A percentile compares a stretch with the other conserved stretches of the same genome.
Conservation (phyloP, 2,329 filamentous ascomycete genomes). For the Calonectria hawksworthii region DNA sequence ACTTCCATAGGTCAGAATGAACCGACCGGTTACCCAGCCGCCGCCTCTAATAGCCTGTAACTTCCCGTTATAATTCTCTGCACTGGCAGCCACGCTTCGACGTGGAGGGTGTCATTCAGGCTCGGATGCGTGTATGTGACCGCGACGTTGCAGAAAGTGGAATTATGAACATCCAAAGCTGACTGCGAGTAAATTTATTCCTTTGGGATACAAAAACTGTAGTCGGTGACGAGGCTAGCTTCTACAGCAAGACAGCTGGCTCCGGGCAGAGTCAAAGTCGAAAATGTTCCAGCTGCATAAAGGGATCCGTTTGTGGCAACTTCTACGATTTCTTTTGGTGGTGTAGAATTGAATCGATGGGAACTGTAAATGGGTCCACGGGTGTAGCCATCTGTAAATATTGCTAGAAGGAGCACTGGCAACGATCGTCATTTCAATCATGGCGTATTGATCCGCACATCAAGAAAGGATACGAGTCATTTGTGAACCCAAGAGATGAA, state of each 20-base stretch:
- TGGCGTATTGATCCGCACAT: neutral
- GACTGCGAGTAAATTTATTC: slow-evolving; percentile 33
- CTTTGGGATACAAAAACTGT: slow-evolving; percentile 25
- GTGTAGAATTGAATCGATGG: neutral
- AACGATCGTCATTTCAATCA: neutral
- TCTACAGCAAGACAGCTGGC: slow-evolving; percentile 2
- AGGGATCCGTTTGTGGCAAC: neutral
- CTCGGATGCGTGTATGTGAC: slow-evolving; percentile 13
- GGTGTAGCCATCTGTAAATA: neutral
- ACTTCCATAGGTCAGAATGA: neutral
- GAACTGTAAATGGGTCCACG: too few species aligned
- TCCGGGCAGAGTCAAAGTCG: neutral
- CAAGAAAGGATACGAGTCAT: neutral
- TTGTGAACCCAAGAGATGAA: neutral
- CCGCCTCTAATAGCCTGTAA: slow-evolving; percentile 30
- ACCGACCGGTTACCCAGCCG: slow-evolving; percentile 29
- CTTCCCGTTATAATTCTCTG: slow-evolving; percentile 16
- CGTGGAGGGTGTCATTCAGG: neutral
- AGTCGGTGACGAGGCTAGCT: slow-evolving; percentile 24
- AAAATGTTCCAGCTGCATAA: neutral
- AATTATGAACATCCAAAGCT: slow-evolving; percentile 8
- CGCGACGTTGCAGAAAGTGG: slow-evolving; percentile 14
- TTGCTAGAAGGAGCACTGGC: neutral
- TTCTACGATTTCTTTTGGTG: neutral
- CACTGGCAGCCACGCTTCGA: slow-evolving; percentile 9